A percentile compares a stretch with the other conserved stretches of the same genome.
Evolutionary conservation across 768 basidiomycete species (phyloP).

Genomic region (Astraeus odoratus): DNA sequence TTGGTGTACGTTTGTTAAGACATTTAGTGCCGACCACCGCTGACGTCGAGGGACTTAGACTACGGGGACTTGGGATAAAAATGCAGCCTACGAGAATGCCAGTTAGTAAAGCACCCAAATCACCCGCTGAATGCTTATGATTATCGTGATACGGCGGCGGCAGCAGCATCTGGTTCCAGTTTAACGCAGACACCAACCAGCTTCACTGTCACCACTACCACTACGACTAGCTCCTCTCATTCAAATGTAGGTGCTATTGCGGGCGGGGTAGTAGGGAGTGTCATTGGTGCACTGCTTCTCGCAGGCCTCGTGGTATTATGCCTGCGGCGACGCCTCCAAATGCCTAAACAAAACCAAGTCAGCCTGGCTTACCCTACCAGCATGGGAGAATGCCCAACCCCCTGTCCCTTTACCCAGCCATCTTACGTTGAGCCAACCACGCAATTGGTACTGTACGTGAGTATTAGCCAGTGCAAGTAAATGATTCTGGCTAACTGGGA

Average conservation of each 20-base stretch:
- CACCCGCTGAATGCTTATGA: neutral
- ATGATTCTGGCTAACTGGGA: neutral
- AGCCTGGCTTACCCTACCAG: neutral
- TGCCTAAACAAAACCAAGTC: neutral
- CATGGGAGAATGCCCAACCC: neutral
- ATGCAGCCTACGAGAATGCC: neutral
- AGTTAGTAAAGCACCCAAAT: too few species aligned
- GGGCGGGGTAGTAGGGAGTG: constrained; percentile 16
- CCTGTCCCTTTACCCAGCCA: neutral
- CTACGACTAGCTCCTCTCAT: neutral
- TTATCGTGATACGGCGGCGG: neutral
- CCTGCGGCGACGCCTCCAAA: constrained; percentile 13
- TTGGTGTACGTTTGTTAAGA: neutral
- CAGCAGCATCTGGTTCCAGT: neutral
- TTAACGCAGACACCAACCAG: neutral
- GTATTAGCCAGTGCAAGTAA: neutral
- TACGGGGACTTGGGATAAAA: constrained; percentile 1
- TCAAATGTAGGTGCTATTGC: constrained; percentile 12
- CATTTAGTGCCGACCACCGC: neutral
- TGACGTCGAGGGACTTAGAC: neutral
- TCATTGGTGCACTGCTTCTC: constrained; percentile 8
- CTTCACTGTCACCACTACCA: neutral
- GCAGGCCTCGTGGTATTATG: constrained; percentile 9
- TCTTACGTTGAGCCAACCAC: neutral
- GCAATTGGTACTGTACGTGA: neutral